Conservation (phyloP, 768 basidiomycete genomes). For the Mycena alexandri region DNA sequence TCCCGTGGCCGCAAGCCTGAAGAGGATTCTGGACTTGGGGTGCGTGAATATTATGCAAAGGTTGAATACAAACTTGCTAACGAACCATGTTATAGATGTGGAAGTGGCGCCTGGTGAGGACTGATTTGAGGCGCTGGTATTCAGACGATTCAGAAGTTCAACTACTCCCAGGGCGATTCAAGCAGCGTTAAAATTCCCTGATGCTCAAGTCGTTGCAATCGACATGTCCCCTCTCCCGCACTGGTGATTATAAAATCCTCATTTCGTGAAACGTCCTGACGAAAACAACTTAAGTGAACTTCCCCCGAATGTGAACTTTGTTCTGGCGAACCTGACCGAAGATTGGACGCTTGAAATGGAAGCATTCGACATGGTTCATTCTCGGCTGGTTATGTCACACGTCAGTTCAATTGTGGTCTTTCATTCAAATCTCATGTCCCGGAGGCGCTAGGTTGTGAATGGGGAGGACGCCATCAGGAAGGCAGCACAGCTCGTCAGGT, state of each 20-base stretch:
- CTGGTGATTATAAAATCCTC: background rate
- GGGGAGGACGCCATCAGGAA: background rate
- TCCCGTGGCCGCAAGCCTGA: background rate
- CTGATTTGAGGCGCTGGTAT: background rate
- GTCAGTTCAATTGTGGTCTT: background rate
- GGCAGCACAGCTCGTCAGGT: background rate
- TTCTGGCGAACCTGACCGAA: background rate
- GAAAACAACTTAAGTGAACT: background rate
- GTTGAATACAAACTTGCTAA: background rate
- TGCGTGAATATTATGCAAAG: background rate
- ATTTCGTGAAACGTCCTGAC: background rate
- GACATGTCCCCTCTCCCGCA: background rate
- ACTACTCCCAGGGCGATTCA: background rate
- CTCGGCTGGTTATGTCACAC: constrained; percentile 2
- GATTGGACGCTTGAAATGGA: background rate
- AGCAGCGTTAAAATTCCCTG: constrained; percentile 3
- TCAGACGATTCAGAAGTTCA: background rate
- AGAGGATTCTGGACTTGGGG: constrained; percentile 10
- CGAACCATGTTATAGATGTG: background rate
- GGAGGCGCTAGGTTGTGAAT: constrained; percentile 1
- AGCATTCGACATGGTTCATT: constrained; percentile 14
- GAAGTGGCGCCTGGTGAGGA: constrained; percentile 2
- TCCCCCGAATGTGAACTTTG: constrained; percentile 11
- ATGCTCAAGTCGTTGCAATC: constrained; percentile 4
- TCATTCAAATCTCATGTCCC: background rate